Evolutionary conservation across 306 rosid species (phyloP), one percentile per base, ranked within the genome.

Genomic region (Lablab purpureus): DNA sequence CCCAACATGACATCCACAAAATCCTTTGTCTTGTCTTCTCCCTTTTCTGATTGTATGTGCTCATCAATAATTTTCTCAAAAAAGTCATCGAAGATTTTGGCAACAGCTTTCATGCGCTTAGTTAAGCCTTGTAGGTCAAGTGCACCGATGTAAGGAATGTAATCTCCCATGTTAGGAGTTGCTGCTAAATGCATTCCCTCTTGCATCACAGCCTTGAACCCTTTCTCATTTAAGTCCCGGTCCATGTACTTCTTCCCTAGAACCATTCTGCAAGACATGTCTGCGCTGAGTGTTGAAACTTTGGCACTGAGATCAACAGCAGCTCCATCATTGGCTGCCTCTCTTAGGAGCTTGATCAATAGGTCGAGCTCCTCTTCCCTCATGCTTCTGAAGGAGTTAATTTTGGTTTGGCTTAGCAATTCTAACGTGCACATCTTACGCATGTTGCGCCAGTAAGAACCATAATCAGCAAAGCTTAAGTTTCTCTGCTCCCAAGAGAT

Each of bases 341-440:
- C 88, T 74, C 34, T 74, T 4, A 91, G 34, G 28, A 25, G 27
- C 56, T 74, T 40, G 6, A 89, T 59, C 54, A 91, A 60, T 1
- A 84, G 23, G 36, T 64, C 83, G 14, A 86, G 79, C 82, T 91
- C 98, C 36, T 89, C 87, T 54, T 73, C 84, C 84, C 97, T 91
- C 90, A 74, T 86, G 65, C 73, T 17, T 36, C 23, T 85, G 81
- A 91, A 90, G 17, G 92, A 80, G 12, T 64, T 85, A 23, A 85
- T 83, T 22, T 86, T 90, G 37, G 55, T 5, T 3, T 36, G 85
- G 84, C 93, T 94, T 0, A 94, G 88, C 21, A 91, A 70, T 36
- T 94, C 89, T 3, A 86, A 74, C 4, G 87, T 91, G 87, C 94
- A 91, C 91, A 91, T 86, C 73, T 90, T 94, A 0, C 97, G 88